Evolutionary conservation across 2,329 filamentous ascomycete genomes (phyloP), one percentile per base, ranked within the genome.

Genomic region (Aspergillus phoenicis): DNA sequence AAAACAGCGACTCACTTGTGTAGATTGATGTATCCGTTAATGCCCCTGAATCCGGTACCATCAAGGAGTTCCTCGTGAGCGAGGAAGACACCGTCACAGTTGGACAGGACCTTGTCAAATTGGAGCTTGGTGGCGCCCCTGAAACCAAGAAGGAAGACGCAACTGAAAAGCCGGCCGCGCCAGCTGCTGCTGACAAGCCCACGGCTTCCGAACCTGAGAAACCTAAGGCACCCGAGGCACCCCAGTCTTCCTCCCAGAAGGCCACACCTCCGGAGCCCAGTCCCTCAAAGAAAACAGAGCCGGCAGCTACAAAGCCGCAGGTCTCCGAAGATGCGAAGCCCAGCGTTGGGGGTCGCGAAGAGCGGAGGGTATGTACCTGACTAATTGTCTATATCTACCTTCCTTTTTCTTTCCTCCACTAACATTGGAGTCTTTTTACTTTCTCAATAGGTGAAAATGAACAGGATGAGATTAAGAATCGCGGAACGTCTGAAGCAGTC

Each of bases 401-500:
- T 30, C 24, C 10, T 26, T 22, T 36, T 45, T n/a, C 39, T 36
- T 45, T n/a, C 39, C n/a, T 36, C 17, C 54, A 39, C 58, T 62
- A 38, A 64, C 45, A 39, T 45, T 33, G 30, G 41, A 8, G 15
- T 33, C n/a, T 13, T 5, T 17, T 2, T 15, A 8, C 52, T 48
- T 43, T 54, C 48, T 60, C 15, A 56, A 59, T 70, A 95, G 91
- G 92, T 98, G 73, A 99, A 99, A 85, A 99, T 99, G 95, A 98
- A 98, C 84, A 92, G 95, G 67, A 99, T 99, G 95, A 93, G 95
- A 67, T 87, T 98, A 63, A 89, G 95, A 64, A 99, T 98, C 70
- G 92, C 95, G 54, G 95, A 99, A 83, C 93, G 95, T 70, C 86
- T 99, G 67, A 99, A 99, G 87, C 95, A 99, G 78, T 98, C 95